These are phyloP conservation scores for Globisporangium uncinulatum DNA, from an alignment of 352 stramenopile species.

Conservation along the genomic window DNA sequence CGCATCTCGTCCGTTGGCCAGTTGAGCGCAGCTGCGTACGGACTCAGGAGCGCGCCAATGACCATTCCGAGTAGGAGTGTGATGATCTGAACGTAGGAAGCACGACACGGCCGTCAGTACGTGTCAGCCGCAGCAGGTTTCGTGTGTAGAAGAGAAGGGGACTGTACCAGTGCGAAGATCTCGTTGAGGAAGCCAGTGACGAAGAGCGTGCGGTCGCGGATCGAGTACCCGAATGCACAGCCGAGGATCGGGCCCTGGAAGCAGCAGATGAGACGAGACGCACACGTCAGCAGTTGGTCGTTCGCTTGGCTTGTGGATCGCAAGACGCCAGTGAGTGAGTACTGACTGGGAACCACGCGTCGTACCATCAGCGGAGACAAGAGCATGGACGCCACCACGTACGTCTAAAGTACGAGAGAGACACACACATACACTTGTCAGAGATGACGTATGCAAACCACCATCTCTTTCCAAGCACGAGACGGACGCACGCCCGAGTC, in stretches of 20 bases:
- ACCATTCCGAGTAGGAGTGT: conserved; percentile 78
- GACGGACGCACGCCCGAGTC: conserved; percentile 46
- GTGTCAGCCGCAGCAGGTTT: too few relatives aligned
- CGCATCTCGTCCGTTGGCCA: conserved; percentile 85
- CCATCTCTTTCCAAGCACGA: not conserved
- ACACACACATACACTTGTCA: not conserved
- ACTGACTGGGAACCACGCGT: not conserved
- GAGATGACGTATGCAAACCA: not conserved
- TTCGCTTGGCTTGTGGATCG: not conserved
- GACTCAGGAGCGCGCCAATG: conserved; percentile 71
- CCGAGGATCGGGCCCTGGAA: conserved; percentile 71
- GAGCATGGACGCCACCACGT: conserved; percentile 86
- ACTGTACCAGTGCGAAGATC: conserved; percentile 62
- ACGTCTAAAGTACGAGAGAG: conserved; percentile 45
- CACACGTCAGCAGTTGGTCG: not conserved
- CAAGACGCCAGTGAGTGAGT: not conserved
- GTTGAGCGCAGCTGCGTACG: conserved; percentile 70
- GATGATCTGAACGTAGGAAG: conserved; percentile 36
- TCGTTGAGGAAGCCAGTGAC: conserved; percentile 82
- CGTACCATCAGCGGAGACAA: conserved; percentile 81
- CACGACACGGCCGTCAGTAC: not conserved
- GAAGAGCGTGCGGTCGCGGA: conserved; percentile 77
- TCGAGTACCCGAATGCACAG: conserved; percentile 74
- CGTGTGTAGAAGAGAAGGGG: not conserved
- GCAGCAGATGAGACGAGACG: not conserved